Evolutionary conservation across 2,329 filamentous ascomycete genomes (phyloP).

Genomic region (Colletotrichum sp.): DNA sequence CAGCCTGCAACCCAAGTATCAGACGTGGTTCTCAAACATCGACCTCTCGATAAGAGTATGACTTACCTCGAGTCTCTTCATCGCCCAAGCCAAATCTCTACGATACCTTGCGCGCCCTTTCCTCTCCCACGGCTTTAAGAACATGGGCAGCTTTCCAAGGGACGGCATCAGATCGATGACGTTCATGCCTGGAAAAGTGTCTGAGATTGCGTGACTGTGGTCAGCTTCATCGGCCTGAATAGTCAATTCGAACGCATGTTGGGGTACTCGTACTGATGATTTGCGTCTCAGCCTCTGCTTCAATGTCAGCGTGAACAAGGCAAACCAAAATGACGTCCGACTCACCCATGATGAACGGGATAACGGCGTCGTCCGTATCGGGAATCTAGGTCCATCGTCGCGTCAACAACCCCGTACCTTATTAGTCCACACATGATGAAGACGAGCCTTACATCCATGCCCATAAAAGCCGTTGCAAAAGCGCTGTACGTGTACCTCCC

Average conservation of each 20-base stretch:
- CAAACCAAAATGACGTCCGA: rapidly evolving
- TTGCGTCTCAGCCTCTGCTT: background rate
- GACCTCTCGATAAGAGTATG: background rate
- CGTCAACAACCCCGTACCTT: too few species aligned
- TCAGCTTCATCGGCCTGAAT: background rate
- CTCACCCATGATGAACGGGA: background rate
- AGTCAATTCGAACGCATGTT: rapidly evolving
- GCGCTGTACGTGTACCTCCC: background rate
- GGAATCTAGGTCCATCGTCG: background rate
- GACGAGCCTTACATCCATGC: background rate
- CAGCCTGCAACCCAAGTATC: background rate
- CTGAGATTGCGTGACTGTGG: background rate
- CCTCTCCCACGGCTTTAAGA: background rate
- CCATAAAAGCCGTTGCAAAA: background rate
- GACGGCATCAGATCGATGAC: background rate
- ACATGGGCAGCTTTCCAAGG: background rate
- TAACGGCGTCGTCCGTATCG: background rate
- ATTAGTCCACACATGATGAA: too few species aligned
- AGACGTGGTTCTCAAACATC: background rate
- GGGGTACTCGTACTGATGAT: background rate
- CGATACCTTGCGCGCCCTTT: background rate
- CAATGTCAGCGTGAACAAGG: background rate
- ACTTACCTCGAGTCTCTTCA: background rate
- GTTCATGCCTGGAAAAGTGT: background rate
- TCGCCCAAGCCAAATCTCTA: background rate